These are phyloP conservation scores for Thalassiosira hispida DNA, from an alignment of 352 stramenopile genomes.

Conservation along the genomic window DNA sequence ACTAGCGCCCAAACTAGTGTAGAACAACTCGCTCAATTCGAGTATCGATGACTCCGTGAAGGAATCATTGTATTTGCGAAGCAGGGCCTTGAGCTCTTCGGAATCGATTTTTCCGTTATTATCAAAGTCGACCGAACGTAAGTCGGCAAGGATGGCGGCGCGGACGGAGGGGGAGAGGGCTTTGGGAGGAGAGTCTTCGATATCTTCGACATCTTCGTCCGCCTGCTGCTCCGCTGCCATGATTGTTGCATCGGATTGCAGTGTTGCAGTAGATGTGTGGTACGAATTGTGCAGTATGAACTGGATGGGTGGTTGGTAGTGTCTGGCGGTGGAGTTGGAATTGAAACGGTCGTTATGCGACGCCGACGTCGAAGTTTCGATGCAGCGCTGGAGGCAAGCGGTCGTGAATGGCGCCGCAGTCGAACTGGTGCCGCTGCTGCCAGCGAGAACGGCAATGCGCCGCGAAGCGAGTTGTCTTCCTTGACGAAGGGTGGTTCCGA, in stretches of 20 bases:
- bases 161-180: conserved; percentile 21
- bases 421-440: neutral
- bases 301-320: neutral
- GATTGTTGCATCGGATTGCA: conserved; percentile 1
- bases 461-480: neutral
- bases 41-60: conserved; percentile 80
- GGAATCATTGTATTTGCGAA: conserved; percentile 58
- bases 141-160: conserved; percentile 34
- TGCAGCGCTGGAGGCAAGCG: neutral
- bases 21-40: conserved; percentile 77
- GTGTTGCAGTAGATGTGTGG: neutral
- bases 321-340: too few relatives aligned
- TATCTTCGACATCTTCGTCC: neutral
- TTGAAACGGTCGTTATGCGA: too few relatives aligned
- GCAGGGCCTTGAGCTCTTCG: conserved; percentile 69
- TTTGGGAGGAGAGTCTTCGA: neutral
- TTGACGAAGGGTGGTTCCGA: neutral
- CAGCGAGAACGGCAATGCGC: neutral
- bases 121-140: conserved; percentile 35
- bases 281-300: neutral
- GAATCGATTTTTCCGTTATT: conserved; percentile 60
- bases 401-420: neutral
- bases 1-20: conserved; percentile 60
- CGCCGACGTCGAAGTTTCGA: too few relatives aligned
- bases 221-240: neutral